Evolutionary conservation across 176 grass and related monocot species (phyloP).

Genomic region (Carex pumila): DNA sequence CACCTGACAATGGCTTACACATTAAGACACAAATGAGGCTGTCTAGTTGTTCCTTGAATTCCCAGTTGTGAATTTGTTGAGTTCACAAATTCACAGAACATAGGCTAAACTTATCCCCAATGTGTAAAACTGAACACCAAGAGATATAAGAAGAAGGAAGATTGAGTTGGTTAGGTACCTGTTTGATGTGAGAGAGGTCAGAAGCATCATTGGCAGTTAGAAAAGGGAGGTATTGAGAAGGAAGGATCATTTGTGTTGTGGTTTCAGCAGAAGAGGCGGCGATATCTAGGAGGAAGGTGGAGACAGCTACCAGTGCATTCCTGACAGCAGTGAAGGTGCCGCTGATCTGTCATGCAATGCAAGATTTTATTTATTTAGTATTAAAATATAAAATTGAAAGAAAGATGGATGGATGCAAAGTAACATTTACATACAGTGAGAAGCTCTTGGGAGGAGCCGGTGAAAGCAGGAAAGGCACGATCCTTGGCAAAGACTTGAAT

Average conservation of each 20-base stretch:
- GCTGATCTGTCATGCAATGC: slow-evolving; percentile 31
- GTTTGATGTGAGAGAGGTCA: slow-evolving; percentile 8
- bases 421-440: not conserved
- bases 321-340: slow-evolving; percentile 61
- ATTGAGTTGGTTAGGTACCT: not conserved
- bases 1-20: not conserved
- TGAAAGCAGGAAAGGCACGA: not conserved
- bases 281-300: slow-evolving; percentile 45
- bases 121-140: too few species aligned
- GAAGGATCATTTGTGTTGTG: not conserved
- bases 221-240: slow-evolving; percentile 9
- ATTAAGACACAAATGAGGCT: not conserved
- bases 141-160: too few species aligned
- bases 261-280: slow-evolving; percentile 1
- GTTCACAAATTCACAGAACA: too few species aligned
- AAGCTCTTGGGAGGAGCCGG: not conserved
- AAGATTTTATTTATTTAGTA: too few species aligned
- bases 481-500: not conserved
- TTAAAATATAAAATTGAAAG: not conserved
- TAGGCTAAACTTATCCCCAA: too few species aligned
- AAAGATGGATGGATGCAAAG: not conserved
- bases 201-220: not conserved
- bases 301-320: slow-evolving; percentile 59
- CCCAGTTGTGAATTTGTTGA: too few species aligned
- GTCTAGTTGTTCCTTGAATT: not conserved